phyloP scores from a whole-genome alignment of 371 early-diverging fungal genomes.

The Neoconidiobolus thromboides region DNA sequence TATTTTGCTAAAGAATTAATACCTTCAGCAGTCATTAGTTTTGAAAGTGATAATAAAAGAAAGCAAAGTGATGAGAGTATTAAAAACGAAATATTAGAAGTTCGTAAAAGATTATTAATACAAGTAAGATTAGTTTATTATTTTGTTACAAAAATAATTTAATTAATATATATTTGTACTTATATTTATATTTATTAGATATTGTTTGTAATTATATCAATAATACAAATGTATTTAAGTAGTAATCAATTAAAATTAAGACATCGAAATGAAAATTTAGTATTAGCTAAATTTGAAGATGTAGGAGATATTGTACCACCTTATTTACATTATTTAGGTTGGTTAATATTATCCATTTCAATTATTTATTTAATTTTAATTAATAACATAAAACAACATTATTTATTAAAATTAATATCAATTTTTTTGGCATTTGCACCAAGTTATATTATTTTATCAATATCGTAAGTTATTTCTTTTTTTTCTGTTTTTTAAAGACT shows the following conservation, averaged over 20 bases:
- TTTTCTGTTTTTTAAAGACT: neutral
- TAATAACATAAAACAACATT: slow-evolving; percentile 34
- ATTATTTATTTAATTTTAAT: neutral
- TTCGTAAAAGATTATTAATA: neutral
- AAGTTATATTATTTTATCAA: slow-evolving; percentile 64
- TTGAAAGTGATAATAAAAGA: too few relatives aligned
- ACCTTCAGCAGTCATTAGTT: neutral
- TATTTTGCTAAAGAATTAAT: neutral
- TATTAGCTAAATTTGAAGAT: too few relatives aligned
- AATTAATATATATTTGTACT: too few relatives aligned
- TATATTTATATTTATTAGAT: too few relatives aligned
- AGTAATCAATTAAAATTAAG: too few relatives aligned
- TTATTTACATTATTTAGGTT: neutral
- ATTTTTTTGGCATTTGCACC: slow-evolving; percentile 78
- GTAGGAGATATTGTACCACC: neutral
- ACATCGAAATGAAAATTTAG: too few relatives aligned
- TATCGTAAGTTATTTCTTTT: slow-evolving; percentile 27
- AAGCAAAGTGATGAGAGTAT: slow-evolving; percentile 16
- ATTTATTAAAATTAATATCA: slow-evolving; percentile 46
- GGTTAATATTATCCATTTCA: neutral
- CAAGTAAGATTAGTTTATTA: too few relatives aligned
- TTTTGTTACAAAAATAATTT: too few relatives aligned
- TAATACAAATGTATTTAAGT: too few relatives aligned
- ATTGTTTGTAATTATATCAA: too few relatives aligned
- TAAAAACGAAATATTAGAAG: slow-evolving; percentile 15